Evolutionary conservation across 1,139 yeast species (phyloP).

Genomic region (Scheffersomyces cryptocercus): DNA sequence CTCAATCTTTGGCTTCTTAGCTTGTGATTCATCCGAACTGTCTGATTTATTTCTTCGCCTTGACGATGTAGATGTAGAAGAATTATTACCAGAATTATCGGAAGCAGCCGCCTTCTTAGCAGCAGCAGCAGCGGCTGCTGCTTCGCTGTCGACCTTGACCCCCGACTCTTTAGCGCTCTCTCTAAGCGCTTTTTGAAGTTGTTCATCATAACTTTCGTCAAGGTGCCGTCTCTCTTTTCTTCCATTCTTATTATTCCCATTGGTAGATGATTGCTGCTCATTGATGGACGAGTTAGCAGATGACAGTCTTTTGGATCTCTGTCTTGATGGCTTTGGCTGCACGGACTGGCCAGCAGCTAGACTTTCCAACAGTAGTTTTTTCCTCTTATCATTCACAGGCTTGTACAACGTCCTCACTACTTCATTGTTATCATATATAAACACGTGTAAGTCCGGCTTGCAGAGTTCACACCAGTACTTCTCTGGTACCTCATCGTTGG

Average conservation of each 20-base stretch:
- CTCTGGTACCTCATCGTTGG: constrained; percentile 79
- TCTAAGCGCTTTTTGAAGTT: constrained; percentile 66
- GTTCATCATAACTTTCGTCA: constrained; percentile 66
- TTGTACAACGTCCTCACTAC: constrained; percentile 46
- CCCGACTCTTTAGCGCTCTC: constrained; percentile 60
- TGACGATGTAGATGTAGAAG: constrained; percentile 6
- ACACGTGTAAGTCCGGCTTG: constrained; percentile 75
- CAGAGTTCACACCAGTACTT: constrained; percentile 93
- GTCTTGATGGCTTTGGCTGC: constrained; percentile 9
- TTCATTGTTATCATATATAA: constrained; percentile 37
- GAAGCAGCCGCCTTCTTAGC: constrained; percentile 8
- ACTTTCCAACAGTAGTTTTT: constrained; percentile 36
- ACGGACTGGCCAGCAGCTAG: constrained; percentile 14
- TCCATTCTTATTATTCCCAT: constrained; percentile 21
- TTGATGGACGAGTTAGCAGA: constrained; percentile 6
- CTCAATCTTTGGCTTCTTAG: constrained; percentile 11
- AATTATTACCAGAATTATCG: constrained; percentile 5
- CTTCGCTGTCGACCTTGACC: constrained; percentile 11
- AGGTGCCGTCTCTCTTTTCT: constrained; percentile 37
- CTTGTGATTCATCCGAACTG: constrained; percentile 12
- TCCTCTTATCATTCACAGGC: constrained; percentile 49
- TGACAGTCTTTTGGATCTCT: constrained; percentile 14
- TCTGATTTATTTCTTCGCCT: constrained; percentile 7
- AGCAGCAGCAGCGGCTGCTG: background rate
- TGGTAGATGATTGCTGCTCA: constrained; percentile 8